Evolutionary conservation across 139 green algal genomes (phyloP).

Genomic region (Pleodorina starrii): DNA sequence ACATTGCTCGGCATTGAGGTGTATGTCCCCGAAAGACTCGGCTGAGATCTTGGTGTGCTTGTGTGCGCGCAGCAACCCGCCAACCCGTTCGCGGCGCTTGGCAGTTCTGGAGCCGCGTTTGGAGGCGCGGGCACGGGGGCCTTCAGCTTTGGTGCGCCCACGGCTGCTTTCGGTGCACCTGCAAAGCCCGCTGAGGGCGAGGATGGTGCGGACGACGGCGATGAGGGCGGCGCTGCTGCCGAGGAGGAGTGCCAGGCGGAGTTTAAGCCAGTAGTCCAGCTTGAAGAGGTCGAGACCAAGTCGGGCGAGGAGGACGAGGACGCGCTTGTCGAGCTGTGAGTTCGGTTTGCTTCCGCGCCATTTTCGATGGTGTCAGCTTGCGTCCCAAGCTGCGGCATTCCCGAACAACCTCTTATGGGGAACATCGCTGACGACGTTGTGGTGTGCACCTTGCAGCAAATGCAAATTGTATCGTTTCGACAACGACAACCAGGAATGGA

Average conservation of each 20-base stretch:
- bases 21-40: not conserved
- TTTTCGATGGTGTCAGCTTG: not conserved
- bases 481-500: slow-evolving; percentile 94
- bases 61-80: slow-evolving; percentile 23
- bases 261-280: slow-evolving; percentile 96
- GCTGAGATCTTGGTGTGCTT: slow-evolving; percentile 5
- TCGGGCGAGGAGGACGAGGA: slow-evolving; percentile 97
- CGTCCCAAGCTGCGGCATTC: not conserved
- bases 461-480: slow-evolving; percentile 99
- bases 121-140: slow-evolving; percentile 57
- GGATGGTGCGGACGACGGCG: slow-evolving; percentile 67
- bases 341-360: slow-evolving; percentile 17
- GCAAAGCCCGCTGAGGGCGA: slow-evolving; percentile 57
- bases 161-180: slow-evolving; percentile 56
- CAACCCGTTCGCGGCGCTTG: slow-evolving; percentile 70
- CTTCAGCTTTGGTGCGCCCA: slow-evolving; percentile 83
- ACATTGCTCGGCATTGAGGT: not conserved
- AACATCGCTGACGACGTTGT: not conserved
- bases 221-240: slow-evolving; percentile 65
- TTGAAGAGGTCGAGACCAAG: slow-evolving; percentile 94
- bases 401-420: too few species aligned
- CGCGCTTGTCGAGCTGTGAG: slow-evolving; percentile 90
- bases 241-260: slow-evolving; percentile 95
- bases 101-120: slow-evolving; percentile 56
- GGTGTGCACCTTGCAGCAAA: slow-evolving; percentile 85